A percentile compares a stretch with the other conserved stretches of the same genome.
Conservation (phyloP, 805 yeast genomes). For the Wickerhamomyces sydowiorum region DNA sequence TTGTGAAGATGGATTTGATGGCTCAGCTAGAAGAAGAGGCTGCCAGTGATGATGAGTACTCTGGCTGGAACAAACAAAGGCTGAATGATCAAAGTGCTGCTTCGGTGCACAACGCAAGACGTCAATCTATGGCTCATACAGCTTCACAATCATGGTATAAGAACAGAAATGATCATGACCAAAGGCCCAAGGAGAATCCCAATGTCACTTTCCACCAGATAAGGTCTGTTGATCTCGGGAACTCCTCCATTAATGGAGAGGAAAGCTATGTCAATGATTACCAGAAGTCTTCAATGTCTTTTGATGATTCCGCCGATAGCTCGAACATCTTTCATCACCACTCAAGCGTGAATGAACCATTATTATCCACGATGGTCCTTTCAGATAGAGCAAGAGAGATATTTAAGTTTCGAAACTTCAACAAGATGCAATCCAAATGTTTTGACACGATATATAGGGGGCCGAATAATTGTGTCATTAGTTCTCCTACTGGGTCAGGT, state of each 20-base stretch:
- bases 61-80: neutral
- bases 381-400: slow-evolving; percentile 32
- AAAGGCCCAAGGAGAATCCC: too few relatives aligned
- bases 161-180: too few relatives aligned
- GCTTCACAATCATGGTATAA: neutral
- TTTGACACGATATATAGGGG: slow-evolving; percentile 31
- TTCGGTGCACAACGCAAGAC: too few relatives aligned
- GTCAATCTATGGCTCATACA: too few relatives aligned
- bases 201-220: neutral
- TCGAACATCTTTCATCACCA: neutral
- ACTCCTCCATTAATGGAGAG: neutral
- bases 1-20: neutral
- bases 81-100: too few relatives aligned
- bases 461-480: slow-evolving; percentile 37
- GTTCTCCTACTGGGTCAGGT: slow-evolving; percentile 58
- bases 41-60: neutral
- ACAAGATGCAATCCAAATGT: slow-evolving; percentile 45
- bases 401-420: slow-evolving; percentile 33
- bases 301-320: neutral
- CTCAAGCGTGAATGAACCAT: neutral
- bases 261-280: neutral
- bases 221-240: neutral
- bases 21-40: neutral
- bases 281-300: neutral
- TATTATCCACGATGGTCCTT: slow-evolving; percentile 18